Conservation (phyloP, 129 eudicot genomes). For the Heracleum sosnowskyi region DNA sequence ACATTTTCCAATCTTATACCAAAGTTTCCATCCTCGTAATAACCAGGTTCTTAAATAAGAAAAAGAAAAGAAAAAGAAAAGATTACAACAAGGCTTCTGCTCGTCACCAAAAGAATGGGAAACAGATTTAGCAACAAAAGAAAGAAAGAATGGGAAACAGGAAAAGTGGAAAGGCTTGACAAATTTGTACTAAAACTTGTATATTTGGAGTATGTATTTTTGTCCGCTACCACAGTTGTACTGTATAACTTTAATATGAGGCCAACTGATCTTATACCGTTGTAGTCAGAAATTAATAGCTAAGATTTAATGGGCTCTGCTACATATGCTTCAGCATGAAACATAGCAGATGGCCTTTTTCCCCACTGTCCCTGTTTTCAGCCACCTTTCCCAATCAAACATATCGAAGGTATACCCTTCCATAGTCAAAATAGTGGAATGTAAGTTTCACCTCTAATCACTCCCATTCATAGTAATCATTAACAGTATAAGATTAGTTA, state of each 20-base stretch:
- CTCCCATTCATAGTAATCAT: neutral
- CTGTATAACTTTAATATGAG: neutral
- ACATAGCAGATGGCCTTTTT: neutral
- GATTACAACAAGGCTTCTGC: neutral
- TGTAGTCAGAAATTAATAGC: neutral
- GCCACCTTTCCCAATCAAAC: neutral
- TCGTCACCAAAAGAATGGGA: neutral
- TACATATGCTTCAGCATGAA: neutral
- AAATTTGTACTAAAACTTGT: neutral
- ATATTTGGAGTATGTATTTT: neutral
- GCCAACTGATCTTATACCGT: neutral
- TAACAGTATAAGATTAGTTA: neutral
- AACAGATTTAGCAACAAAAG: neutral
- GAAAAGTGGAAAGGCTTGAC: neutral
- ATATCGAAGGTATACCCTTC: neutral
- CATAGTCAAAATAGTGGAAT: neutral
- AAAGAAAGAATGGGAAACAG: neutral
- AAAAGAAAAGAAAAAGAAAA: constrained; percentile 5
- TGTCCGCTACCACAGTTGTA: neutral
- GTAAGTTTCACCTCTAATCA: neutral
- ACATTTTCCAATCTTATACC: constrained; percentile 96
- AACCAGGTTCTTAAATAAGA: constrained; percentile 78
- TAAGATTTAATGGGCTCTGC: neutral
- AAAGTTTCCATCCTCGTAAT: constrained; percentile 91
- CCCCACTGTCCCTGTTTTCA: neutral